phyloP scores from a whole-genome alignment of 192 early-diverging fungal genomes.

The Pilaira anomala region DNA sequence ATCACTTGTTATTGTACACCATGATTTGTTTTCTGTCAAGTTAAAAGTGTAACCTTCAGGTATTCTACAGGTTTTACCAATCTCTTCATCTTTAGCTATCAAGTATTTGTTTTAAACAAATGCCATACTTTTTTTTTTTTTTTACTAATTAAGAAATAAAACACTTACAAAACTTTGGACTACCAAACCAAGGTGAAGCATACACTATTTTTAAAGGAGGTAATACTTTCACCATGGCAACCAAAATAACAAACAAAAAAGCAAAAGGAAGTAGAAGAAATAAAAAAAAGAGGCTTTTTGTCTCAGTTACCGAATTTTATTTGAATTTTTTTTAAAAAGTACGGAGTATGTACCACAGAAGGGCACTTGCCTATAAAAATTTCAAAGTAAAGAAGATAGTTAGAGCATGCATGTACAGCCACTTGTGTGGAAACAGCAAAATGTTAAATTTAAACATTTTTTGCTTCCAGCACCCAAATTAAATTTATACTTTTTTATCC shows the following conservation, averaged over 20 bases:
- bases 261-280: neutral
- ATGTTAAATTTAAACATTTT: no score
- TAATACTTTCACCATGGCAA: neutral
- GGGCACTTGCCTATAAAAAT: no score
- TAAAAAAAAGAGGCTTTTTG: neutral
- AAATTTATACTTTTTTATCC: no score
- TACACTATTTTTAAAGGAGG: slow-evolving; percentile 13
- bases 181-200: slow-evolving; percentile 16
- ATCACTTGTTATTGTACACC: slow-evolving; percentile 16
- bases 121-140: neutral
- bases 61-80: neutral
- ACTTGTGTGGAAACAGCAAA: no score
- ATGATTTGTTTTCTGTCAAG: slow-evolving; percentile 5
- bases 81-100: slow-evolving; percentile 9
- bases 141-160: neutral
- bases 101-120: neutral
- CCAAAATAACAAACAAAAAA: no score
- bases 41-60: slow-evolving; percentile 17
- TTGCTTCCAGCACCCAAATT: no score
- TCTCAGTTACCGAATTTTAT: no score
- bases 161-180: slow-evolving; percentile 13
- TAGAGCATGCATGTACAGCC: no score
- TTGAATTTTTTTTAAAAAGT: no score
- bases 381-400: no score
- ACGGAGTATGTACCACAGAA: no score